Conservation (phyloP, 2,329 filamentous ascomycete species). For the Fusarium mangiferae region DNA sequence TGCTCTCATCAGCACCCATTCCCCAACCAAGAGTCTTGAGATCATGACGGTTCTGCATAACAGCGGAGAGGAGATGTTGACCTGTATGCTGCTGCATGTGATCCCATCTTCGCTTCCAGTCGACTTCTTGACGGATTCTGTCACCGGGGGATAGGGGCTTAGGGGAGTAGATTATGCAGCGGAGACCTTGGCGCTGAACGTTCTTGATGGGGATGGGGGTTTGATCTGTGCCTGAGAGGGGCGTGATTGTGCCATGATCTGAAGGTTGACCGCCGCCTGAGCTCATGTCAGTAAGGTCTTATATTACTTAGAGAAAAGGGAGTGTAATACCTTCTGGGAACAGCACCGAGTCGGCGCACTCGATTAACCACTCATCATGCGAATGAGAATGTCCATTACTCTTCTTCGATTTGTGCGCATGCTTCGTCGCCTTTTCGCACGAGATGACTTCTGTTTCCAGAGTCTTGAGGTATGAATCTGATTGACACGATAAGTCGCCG, state of each 20-base stretch:
- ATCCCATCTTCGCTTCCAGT: slow-evolving; percentile 47
- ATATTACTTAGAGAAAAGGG: rapidly evolving
- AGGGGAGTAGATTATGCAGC: slow-evolving; percentile 40
- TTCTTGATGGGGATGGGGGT: slow-evolving; percentile 36
- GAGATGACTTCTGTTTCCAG: slow-evolving; percentile 44
- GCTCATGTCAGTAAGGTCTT: not conserved
- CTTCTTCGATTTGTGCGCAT: slow-evolving; percentile 34
- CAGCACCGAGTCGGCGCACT: slow-evolving; percentile 46
- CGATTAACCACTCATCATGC: slow-evolving; percentile 44
- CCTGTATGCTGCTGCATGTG: slow-evolving; percentile 50
- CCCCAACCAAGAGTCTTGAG: slow-evolving; percentile 47
- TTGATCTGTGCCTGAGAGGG: slow-evolving; percentile 7
- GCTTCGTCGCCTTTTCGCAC: slow-evolving; percentile 39
- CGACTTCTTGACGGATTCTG: slow-evolving; percentile 41
- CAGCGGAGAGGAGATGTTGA: slow-evolving; percentile 47
- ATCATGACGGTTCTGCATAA: slow-evolving; percentile 42
- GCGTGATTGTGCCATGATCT: slow-evolving; percentile 42
- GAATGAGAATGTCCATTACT: slow-evolving; percentile 32
- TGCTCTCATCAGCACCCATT: slow-evolving; percentile 41
- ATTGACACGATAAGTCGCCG: slow-evolving; percentile 45
- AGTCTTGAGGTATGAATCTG: slow-evolving; percentile 40
- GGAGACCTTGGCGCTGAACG: slow-evolving; percentile 43
- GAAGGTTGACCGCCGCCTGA: slow-evolving; percentile 48
- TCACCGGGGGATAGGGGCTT: slow-evolving; percentile 31
- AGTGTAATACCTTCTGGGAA: slow-evolving; percentile 44